These are phyloP conservation scores for Starmerella bacillaris DNA, from an alignment of 805 yeast genomes.

Conservation along the genomic window DNA sequence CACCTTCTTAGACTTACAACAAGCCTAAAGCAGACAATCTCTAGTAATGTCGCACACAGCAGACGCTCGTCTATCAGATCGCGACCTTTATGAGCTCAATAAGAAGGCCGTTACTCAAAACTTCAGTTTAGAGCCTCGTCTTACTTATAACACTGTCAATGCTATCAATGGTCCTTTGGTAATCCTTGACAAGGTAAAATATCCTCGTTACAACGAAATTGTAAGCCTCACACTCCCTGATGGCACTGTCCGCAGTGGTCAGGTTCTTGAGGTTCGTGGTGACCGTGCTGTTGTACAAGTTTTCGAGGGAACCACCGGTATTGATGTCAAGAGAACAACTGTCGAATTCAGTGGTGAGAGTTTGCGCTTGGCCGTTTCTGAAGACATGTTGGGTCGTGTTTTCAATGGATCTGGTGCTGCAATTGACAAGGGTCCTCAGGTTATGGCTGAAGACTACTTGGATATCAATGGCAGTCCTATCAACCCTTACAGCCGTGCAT, in stretches of 20 bases:
- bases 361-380: slow-evolving; percentile 84
- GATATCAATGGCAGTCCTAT: slow-evolving; percentile 98
- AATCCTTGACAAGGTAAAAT: slow-evolving; percentile 66
- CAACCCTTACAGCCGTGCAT: slow-evolving; percentile 93
- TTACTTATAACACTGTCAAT: slow-evolving; percentile 87
- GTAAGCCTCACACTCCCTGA: slow-evolving; percentile 94
- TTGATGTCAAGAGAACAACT: slow-evolving; percentile 92
- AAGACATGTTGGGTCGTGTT: slow-evolving; percentile 92
- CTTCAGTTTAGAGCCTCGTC: slow-evolving; percentile 76
- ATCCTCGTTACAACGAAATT: slow-evolving; percentile 86
- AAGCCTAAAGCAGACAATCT: not conserved
- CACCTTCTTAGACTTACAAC: too few species aligned
- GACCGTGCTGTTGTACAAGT: slow-evolving; percentile 96
- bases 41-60: not conserved
- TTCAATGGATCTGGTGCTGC: slow-evolving; percentile 99
- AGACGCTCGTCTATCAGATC: slow-evolving; percentile 19
- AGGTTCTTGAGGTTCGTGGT: slow-evolving; percentile 94
- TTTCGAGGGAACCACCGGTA: slow-evolving; percentile 96
- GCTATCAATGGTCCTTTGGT: slow-evolving; percentile 98
- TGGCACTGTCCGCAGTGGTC: slow-evolving; percentile 88
- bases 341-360: slow-evolving; percentile 95
- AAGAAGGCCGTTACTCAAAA: slow-evolving; percentile 84
- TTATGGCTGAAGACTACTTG: slow-evolving; percentile 93
- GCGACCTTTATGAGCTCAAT: slow-evolving; percentile 44
- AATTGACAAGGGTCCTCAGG: slow-evolving; percentile 94